Evolutionary conservation across 2,329 filamentous ascomycete species (phyloP), one percentile per base, ranked within the genome.

Genomic region (Colletotrichum lupini): DNA sequence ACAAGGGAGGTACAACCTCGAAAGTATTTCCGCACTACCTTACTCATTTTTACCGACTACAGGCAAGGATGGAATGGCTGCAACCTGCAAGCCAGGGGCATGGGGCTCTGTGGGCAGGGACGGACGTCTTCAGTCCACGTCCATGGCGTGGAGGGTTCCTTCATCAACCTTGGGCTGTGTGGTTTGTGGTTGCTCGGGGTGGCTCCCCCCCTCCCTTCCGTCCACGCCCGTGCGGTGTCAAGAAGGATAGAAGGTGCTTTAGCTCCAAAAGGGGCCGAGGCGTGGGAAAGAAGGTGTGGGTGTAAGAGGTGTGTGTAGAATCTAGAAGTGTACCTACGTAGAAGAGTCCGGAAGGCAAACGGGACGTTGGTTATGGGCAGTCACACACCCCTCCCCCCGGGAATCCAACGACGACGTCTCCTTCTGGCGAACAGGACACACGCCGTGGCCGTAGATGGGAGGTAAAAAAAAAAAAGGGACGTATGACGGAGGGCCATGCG

Each of bases 31-130:
- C n/a, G 30, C 22, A 26, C 42, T 49, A 49, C 42, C 26, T 52
- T 28, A 67, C 58, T 32, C 49, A 35, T 68, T 52, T 32, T 42
- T 42, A 42, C 46, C 59, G n/a, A 64, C 66, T 61, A 60, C 35
- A 26, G 58, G 14, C 68, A 60, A 49, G 59, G 53, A 55, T 59
- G 30, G 60, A 64, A 56, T 63, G 56, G 71, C 46, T 26, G 65
- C 67, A 56, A 70, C 5, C 28, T 73, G 71, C 71, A 73, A 66
- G 60, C 71, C 67, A 73, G 71, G 63, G 68, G 68, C 35, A 74
- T 72, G 72, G 73, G 73, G 73, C 73, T 74, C 73, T 74, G 73
- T 74, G 73, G 56, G 59, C 73, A 68, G 55, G 64, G 60, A 68
- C 61, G 63, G 63, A 42, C 37, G 37, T 16, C 37, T 42, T 16